Conservation (phyloP, 345 rosid genomes). For the Sonneratia alba region DNA sequence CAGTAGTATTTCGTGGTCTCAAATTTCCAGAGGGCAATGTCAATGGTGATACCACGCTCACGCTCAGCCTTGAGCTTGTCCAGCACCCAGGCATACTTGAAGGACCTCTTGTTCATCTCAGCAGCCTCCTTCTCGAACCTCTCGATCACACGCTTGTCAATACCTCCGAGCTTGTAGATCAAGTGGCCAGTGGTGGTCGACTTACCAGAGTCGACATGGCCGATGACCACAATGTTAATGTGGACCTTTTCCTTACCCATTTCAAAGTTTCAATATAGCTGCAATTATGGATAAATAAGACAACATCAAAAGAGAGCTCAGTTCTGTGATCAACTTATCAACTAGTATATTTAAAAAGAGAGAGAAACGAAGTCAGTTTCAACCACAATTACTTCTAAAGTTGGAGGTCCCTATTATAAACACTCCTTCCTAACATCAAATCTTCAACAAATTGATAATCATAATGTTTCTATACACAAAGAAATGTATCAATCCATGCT, state of each 20-base stretch:
- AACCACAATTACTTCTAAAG: no score
- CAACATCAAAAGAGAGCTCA: not conserved
- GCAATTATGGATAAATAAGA: not conserved
- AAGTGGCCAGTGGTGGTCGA: constrained; percentile 81
- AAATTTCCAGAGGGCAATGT: constrained; percentile 82
- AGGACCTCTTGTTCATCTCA: constrained; percentile 84
- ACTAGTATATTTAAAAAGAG: no score
- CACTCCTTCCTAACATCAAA: no score
- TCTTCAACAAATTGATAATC: no score
- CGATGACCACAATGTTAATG: constrained; percentile 64
- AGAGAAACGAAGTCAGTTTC: no score
- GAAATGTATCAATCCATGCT: no score
- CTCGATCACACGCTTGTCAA: constrained; percentile 74
- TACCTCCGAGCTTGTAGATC: constrained; percentile 90
- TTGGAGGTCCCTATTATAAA: no score
- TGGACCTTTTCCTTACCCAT: constrained; percentile 75
- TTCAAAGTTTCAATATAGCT: not conserved
- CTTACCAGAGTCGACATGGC: constrained; percentile 72
- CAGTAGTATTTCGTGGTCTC: constrained; percentile 88
- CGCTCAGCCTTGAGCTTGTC: constrained; percentile 98
- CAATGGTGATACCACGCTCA: constrained; percentile 87
- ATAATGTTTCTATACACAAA: no score
- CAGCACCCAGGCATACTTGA: constrained; percentile 84
- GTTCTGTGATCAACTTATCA: no score
- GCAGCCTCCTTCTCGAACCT: constrained; percentile 79